Conservation (phyloP, 495 filamentous ascomycete species). For the Saxophila tyrrhenica region DNA sequence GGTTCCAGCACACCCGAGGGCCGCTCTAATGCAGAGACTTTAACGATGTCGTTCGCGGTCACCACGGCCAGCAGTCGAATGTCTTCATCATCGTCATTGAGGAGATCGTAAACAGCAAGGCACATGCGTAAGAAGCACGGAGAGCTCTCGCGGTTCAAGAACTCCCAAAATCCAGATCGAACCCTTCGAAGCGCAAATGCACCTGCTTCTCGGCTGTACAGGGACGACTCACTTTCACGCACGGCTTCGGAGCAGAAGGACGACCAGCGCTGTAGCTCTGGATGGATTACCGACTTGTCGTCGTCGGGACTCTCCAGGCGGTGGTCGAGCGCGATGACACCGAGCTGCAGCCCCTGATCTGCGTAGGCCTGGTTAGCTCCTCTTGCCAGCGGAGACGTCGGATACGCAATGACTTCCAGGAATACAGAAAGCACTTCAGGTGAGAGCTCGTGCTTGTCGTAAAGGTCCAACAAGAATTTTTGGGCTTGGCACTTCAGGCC, state of each 20-base stretch:
- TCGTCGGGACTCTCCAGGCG: too few relatives aligned
- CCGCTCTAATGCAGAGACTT: not conserved
- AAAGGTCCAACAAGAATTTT: not conserved
- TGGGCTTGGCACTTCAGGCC: not conserved
- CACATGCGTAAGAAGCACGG: constrained; percentile 24
- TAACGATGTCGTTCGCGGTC: constrained; percentile 29
- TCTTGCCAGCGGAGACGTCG: not conserved
- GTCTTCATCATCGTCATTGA: constrained; percentile 89
- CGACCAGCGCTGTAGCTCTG: not conserved
- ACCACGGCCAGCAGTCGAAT: constrained; percentile 54
- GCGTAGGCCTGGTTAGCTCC: not conserved
- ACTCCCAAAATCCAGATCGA: not conserved
- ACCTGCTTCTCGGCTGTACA: constrained; percentile 7
- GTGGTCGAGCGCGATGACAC: constrained; percentile 2
- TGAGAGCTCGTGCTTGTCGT: too few relatives aligned
- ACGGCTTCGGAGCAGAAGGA: not conserved
- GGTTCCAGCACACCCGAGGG: constrained; percentile 25
- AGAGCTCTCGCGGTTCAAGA: not conserved
- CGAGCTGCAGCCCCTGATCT: constrained; percentile 8
- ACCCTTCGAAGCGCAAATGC: constrained; percentile 7
- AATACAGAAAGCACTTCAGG: not conserved
- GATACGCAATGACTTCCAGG: not conserved
- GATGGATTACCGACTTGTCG: not conserved
- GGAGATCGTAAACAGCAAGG: constrained; percentile 45
- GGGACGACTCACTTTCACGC: not conserved